These are phyloP conservation scores for Epichloe festucae DNA, from an alignment of 2,329 filamentous ascomycete species.

Conservation along the genomic window DNA sequence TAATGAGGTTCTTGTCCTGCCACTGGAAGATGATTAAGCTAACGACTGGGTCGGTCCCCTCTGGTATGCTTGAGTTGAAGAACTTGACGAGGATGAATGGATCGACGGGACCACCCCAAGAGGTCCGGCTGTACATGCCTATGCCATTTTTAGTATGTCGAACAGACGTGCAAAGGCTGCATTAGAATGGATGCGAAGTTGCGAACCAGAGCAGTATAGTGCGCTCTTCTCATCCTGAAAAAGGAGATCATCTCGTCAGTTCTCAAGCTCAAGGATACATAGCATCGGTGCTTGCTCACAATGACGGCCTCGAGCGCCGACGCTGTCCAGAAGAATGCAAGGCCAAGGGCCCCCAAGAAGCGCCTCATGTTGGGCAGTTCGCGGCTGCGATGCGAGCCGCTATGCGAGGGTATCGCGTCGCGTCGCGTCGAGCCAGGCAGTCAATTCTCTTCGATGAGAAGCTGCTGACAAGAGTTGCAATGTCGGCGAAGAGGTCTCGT, in stretches of 20 bases:
- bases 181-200: background rate
- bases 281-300: constrained; percentile 8
- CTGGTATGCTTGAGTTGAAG: constrained; percentile 42
- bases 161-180: constrained; percentile 5
- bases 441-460: background rate
- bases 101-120: constrained; percentile 79
- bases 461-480: background rate
- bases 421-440: too few species aligned
- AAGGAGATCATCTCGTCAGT: constrained; percentile 10
- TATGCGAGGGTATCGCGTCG: background rate
- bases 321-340: constrained; percentile 40
- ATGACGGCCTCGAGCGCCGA: constrained; percentile 45
- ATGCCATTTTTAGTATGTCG: background rate
- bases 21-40: constrained; percentile 91
- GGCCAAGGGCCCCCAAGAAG: constrained; percentile 34
- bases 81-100: constrained; percentile 85
- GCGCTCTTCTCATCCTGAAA: constrained; percentile 59
- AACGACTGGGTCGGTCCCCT: constrained; percentile 55
- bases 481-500: background rate
- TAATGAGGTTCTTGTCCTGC: constrained; percentile 70
- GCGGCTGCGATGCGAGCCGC: constrained; percentile 3
- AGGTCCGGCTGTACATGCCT: constrained; percentile 86
- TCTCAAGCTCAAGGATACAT: constrained; percentile 1
- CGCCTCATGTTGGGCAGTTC: constrained; percentile 35
- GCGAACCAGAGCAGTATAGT: constrained; percentile 62